Base-by-base conservation (phyloP, 495 filamentous ascomycete genomes). In the Neurospora africana region DNA sequence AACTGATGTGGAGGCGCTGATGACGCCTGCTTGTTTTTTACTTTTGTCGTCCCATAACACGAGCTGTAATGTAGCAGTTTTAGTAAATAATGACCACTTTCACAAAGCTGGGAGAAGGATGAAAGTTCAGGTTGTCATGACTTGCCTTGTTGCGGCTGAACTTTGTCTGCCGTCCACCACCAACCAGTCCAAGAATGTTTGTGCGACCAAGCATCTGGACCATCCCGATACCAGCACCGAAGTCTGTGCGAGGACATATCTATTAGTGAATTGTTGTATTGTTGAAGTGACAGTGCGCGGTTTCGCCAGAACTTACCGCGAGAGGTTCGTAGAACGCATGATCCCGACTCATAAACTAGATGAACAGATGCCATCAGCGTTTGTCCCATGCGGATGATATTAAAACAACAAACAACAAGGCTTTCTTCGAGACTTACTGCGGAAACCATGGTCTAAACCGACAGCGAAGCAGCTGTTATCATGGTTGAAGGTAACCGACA, bases 31-130 rank as follows among this genome's bases (percentile, higher is more conserved):
- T 7, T 88, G 86, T 76, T 92, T 92, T 74, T 91, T 88, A 74
- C 92, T 93, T 33, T 85, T 86, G 75, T 97, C 93, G 79, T 98
- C 94, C 95, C 95, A 99, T 72, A 98, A 91, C 36, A 97, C 87
- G 72, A 94, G 85, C 91, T 93, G 58, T 33, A 33, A 17, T 13
- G 27, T 0, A 27, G 13, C 65, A n/a, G 4, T 65, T 73, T 76
- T 67, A 76, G 69, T 67, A 5, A 27, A 15, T 58, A 23, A 27
- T 23, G 21, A 11, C 13, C 5, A 27, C n/a, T 23, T 35, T 23
- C 4, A 36, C 17, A 43, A 27, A 38, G 73, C 37, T 73, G 74
- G 41, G 70, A 27, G 67, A 73, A 39, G 19, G 21, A 65, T 27
- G 27, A 65, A 65, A 30, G 53, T n/a, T n/a, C n/a, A n/a, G n/a